Evolutionary conservation across 164 flowering plant species (phyloP).

Genomic region (Nymphaea colorata): DNA sequence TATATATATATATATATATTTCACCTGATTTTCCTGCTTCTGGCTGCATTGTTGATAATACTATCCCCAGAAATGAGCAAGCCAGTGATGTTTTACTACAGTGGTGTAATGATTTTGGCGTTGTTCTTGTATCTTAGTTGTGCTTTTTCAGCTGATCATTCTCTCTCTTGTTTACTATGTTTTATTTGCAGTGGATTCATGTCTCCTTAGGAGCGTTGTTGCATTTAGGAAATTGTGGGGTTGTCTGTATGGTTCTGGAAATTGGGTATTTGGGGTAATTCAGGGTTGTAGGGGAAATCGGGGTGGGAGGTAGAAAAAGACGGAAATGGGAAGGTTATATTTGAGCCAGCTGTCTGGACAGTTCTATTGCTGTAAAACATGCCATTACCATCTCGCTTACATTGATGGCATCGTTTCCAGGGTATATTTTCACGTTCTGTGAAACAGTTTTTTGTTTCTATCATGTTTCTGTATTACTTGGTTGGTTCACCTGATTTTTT

Average conservation of each 20-base stretch:
- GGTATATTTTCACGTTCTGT: background rate
- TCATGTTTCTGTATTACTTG: too few relatives aligned
- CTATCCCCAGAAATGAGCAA: slow-evolving; percentile 55
- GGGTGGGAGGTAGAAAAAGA: background rate
- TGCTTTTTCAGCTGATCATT: slow-evolving; percentile 72
- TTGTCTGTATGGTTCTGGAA: background rate
- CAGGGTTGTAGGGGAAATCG: background rate
- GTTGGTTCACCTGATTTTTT: too few relatives aligned
- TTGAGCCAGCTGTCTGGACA: background rate
- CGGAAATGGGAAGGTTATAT: background rate
- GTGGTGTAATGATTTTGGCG: slow-evolving; percentile 75
- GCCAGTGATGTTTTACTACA: slow-evolving; percentile 64
- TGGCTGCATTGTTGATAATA: slow-evolving; percentile 47
- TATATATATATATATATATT: slow-evolving; percentile 5
- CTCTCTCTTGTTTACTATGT: background rate
- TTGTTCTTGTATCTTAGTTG: slow-evolving; percentile 69
- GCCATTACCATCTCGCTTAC: background rate
- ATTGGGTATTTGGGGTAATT: background rate
- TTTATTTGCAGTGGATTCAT: background rate
- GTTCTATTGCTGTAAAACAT: background rate
- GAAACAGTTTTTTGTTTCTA: too few relatives aligned
- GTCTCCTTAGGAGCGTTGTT: background rate
- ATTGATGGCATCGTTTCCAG: background rate
- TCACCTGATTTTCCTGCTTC: slow-evolving; percentile 43
- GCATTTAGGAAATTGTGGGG: background rate